Evolutionary conservation across 768 basidiomycete species (phyloP), one percentile per base, ranked within the genome.

Genomic region (Neoboletus brunneissimus): DNA sequence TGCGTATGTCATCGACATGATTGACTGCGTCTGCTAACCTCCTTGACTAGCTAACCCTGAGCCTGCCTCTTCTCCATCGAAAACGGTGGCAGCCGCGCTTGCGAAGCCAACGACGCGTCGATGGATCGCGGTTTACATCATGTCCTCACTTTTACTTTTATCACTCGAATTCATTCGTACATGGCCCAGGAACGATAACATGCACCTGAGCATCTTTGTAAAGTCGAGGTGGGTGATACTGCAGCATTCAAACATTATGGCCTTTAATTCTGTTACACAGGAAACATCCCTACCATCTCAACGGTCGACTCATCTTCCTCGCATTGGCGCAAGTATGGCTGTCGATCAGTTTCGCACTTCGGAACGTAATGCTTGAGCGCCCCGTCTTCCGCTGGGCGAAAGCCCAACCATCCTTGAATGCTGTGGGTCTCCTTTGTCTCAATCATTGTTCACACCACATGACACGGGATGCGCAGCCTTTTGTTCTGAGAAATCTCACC

Each of bases 261-360:
- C 41, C 23, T 11, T 41, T 12, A 48, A 43, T 37, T 4, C n/a
- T 0, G 22, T 41, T 38, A 4, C n/a, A 44, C 58, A 89, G 88
- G 64, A 89, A 87, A 70, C 87, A 91, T 57, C 88, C 87, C 0
- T 81, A 83, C 59, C 85, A 89, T 63, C 75, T 90, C 22, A 89
- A 89, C 51, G 87, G 87, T 1, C 81, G 82, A 18, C 72, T 88
- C 6, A 59, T 90, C 9, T 88, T 87, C 64, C 67, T 89, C 18
- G 51, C 82, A 25, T 60, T 81, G 46, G 77, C 82, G 0, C 88
- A 90, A 64, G 11, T 76, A 3, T 71, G 73, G 41, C 63, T 79
- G 10, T 81, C 82, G 0, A 42, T 72, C 8, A 72, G 75, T 2
- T 89, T 79, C 58, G 70, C 77, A 2, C 66, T 87, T 22, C 78